phyloP scores from a whole-genome alignment of 805 yeast genomes.

The Candida vaughaniae region DNA sequence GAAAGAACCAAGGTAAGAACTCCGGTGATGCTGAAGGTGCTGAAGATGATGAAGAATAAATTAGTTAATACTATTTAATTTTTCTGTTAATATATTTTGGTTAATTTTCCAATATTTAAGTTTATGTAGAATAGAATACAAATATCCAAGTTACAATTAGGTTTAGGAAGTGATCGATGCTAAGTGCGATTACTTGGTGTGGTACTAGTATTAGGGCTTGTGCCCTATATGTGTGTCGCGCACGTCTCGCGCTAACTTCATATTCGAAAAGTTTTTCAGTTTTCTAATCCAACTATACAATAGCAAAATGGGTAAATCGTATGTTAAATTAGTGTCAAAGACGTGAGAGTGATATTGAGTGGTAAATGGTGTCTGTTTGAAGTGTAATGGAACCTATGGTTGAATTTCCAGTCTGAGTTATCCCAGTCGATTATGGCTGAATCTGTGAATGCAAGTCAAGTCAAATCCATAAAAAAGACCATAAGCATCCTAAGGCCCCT shows the following conservation, averaged over 20 bases:
- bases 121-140: constrained; percentile 12
- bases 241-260: no score
- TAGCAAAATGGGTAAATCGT: constrained; percentile 39
- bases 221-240: no score
- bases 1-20: constrained; percentile 75
- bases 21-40: constrained; percentile 75
- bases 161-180: neutral
- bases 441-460: no score
- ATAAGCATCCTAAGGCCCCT: no score
- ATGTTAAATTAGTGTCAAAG: constrained; percentile 17
- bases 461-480: no score
- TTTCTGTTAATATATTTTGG: constrained; percentile 11
- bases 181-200: constrained; percentile 1
- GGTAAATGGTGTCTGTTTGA: no score
- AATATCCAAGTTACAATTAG: no score
- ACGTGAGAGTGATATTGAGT: neutral
- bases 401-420: no score
- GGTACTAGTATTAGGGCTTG: constrained; percentile 3
- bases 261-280: constrained; percentile 13
- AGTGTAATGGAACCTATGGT: no score
- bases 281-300: constrained; percentile 8
- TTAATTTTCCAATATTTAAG: constrained; percentile 10
- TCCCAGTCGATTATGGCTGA: no score
- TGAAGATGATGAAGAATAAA: constrained; percentile 82
- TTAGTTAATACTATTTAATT: constrained; percentile 18